A percentile compares a stretch with the other conserved stretches of the same genome.
Evolutionary conservation across 2,329 filamentous ascomycete species (phyloP).

Genomic region (Penicillium sclerotiorum): DNA sequence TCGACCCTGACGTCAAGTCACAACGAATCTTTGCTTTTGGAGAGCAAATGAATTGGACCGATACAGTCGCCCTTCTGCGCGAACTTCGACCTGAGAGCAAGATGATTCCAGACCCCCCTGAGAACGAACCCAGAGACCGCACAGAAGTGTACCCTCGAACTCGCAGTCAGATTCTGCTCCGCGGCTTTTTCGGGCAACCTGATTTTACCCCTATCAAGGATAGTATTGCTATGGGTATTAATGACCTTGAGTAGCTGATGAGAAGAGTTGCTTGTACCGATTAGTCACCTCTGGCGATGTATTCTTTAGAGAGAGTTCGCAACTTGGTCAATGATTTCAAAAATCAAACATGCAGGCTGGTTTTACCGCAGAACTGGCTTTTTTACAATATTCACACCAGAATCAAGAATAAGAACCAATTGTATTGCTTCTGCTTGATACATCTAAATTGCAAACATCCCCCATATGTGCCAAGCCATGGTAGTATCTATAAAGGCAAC

Average conservation of each 20-base stretch:
- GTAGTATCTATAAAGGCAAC: constrained; percentile 1
- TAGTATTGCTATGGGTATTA: constrained; percentile 7
- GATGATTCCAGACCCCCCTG: constrained; percentile 31
- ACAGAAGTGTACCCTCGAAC: constrained; percentile 23
- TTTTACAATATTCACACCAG: too few species aligned
- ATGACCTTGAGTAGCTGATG: too few species aligned
- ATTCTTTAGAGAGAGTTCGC: too few species aligned
- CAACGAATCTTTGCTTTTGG: constrained; percentile 61
- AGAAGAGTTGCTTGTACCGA: too few species aligned
- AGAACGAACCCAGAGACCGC: constrained; percentile 21
- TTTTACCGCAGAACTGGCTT: too few species aligned
- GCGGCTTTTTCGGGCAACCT: constrained; percentile 15
- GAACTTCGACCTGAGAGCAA: constrained; percentile 43
- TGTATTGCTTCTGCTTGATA: constrained; percentile 4
- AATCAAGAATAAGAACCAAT: constrained; percentile 6
- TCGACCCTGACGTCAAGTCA: constrained; percentile 48
- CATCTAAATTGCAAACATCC: not conserved
- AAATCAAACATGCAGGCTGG: too few species aligned
- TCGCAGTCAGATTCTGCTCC: constrained; percentile 30
- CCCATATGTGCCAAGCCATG: constrained; percentile 1
- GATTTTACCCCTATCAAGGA: constrained; percentile 12
- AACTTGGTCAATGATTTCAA: too few species aligned
- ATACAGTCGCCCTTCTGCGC: constrained; percentile 40
- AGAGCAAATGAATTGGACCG: constrained; percentile 50
- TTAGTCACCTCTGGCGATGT: too few species aligned